Evolutionary conservation across 2,329 filamentous ascomycete genomes (phyloP).

Genomic region (Hymenoscyphus repandus): DNA sequence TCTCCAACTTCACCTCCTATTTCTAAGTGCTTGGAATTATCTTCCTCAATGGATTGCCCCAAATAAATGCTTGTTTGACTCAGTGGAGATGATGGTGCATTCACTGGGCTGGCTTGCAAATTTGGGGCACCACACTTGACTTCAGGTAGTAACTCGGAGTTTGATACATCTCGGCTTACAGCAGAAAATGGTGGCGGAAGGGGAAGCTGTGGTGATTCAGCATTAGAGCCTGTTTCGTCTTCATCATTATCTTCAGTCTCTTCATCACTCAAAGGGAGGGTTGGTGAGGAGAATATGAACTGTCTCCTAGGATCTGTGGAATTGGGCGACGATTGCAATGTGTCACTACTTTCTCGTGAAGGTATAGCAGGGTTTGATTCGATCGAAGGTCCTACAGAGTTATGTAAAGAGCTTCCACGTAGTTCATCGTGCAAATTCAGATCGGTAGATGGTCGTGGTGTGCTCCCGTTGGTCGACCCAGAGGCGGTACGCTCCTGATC

Average conservation of each 20-base stretch:
- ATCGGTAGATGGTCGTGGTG: slow-evolving; percentile 10
- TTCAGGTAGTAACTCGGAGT: slow-evolving; percentile 18
- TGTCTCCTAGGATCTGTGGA: neutral
- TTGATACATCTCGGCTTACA: slow-evolving; percentile 20
- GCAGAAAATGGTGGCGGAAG: slow-evolving; percentile 30
- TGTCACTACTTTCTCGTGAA: neutral
- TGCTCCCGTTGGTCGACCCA: slow-evolving; percentile 17
- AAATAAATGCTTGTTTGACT: neutral
- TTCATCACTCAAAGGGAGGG: neutral
- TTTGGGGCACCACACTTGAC: neutral
- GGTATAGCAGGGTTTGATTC: neutral
- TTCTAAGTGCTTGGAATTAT: neutral
- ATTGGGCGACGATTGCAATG: neutral
- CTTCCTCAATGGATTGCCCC: neutral
- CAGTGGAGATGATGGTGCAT: slow-evolving; percentile 1
- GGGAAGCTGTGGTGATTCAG: neutral
- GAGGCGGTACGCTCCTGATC: slow-evolving; percentile 26
- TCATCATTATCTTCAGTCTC: neutral
- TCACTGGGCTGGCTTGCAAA: neutral
- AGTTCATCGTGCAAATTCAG: slow-evolving; percentile 25
- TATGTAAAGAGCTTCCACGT: slow-evolving; percentile 23
- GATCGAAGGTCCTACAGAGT: slow-evolving; percentile 15
- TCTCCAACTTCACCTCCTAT: too few species aligned
- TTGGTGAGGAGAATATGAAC: slow-evolving; percentile 15
- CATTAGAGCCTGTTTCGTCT: neutral